Evolutionary conservation across 176 grass and related monocot genomes (phyloP), one percentile per base, ranked within the genome.

Genomic region (Oryza glumipatula): DNA sequence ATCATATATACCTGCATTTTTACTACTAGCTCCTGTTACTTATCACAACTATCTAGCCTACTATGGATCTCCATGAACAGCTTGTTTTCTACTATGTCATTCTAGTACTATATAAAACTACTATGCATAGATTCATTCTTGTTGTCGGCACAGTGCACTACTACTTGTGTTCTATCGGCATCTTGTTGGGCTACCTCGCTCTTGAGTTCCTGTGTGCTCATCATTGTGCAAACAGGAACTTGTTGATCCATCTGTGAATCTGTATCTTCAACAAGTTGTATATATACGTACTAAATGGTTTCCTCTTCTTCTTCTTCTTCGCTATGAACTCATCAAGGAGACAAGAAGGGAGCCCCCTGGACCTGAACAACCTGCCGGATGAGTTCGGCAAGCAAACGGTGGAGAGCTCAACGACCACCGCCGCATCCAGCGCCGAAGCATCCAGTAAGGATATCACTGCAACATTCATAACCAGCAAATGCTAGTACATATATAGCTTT

Each of bases 351-450:
- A 92, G 64, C 68, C 88, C 91, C 58, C 67, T 99, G 81, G 97
- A 99, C 67, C 80, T 99, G 80, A 99, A 99, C 88, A 96, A 96
- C 86, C 80, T 99, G 79, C 97, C 97, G 36, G 97, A 99, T 72
- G 97, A 99, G 69, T 94, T 89, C 67, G 90, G 84, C 10, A 99
- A 99, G 83, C 93, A 96, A 65, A 83, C 82, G 39, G 94, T 94
- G 80, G 97, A 99, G 79, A 99, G 94, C 82, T 94, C 94, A 16
- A 96, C 91, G 35, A 94, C 96, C 32, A 94, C 96, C 33, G 91
- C 88, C 10, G 88, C 88, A 54, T 98, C 96, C 28, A 87, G 89
- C 33, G 91, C 80, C n/a, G 78, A 90, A 39, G 36, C 83, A 24
- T 86, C 83, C 69, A 82, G 90, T 95, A 88, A 73, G 67, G 3